Evolutionary conservation across 2,329 filamentous ascomycete genomes (phyloP), one percentile per base, ranked within the genome.

Genomic region (Rhexocercosporidium sp.): DNA sequence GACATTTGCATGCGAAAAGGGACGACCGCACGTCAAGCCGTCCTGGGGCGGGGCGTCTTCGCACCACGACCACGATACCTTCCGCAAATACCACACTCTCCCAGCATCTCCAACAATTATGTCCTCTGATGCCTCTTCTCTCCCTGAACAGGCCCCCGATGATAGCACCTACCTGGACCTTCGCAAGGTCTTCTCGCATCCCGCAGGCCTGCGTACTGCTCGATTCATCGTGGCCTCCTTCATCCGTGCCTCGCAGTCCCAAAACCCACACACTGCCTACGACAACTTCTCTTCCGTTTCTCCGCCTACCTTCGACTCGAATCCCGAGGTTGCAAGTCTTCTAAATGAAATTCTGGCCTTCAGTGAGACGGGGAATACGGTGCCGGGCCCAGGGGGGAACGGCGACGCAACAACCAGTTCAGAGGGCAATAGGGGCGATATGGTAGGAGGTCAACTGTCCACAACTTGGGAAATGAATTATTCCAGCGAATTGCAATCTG

Each of bases 271-370:
- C 16, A n/a, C 34, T 25, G 41, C 53, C 12, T 12, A 37, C 3
- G 61, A 59, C 51, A 60, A 60, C 12, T 64, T 60, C 39, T 64
- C 53, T 16, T 66, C 60, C 2, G 61, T 53, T 3, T 60, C 66
- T 18, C 54, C 44, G 27, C 47, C 59, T 11, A 27, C 34, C 1
- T 64, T 51, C 46, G 62, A 66, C 49, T 66, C 67, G 4, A 67
- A 47, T 44, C 64, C 66, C 5, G 67, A 69, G 18, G 60, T 69
- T 22, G 59, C 59, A 12, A 60, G n/a, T 46, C 41, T 65, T 20
- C 49, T 72, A 31, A 56, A 51, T n/a, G 62, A 65, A 7, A 64
- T 69, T 25, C 59, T 72, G 34, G 57, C 67, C n/a, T 72, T 71
- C 47, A 67, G 63, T 22, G 70, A 71, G 31, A 16, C 37, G 20